Percentiles rank a stretch among this genome's conserved stretches.
These are phyloP conservation scores for Vigna radiata DNA, from an alignment of 306 rosid genomes.

Conservation along the genomic window DNA sequence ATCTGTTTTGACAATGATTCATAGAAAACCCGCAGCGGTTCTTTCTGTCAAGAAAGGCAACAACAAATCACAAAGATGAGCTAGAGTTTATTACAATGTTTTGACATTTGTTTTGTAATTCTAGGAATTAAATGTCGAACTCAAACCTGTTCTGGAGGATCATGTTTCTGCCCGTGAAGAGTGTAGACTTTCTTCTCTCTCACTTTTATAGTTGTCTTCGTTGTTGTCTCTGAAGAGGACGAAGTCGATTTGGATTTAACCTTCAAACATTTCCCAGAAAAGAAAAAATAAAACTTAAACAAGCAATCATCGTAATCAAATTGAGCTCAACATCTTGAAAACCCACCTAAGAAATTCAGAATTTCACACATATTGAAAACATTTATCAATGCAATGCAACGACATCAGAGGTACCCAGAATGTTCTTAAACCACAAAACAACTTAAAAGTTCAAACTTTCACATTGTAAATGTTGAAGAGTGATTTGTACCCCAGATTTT, in stretches of 20 bases:
- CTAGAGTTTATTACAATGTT: slow-evolving; percentile 12
- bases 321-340: slow-evolving; percentile 8
- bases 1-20: slow-evolving; percentile 91
- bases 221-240: slow-evolving; percentile 53
- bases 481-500: slow-evolving; percentile 71
- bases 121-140: slow-evolving; percentile 28
- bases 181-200: slow-evolving; percentile 78
- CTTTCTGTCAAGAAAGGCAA: slow-evolving; percentile 75
- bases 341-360: slow-evolving; percentile 37
- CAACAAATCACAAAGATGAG: slow-evolving; percentile 38
- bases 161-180: slow-evolving; percentile 87
- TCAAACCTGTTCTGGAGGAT: slow-evolving; percentile 90
- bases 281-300: slow-evolving; percentile 16
- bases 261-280: slow-evolving; percentile 54
- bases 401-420: not conserved
- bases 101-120: slow-evolving; percentile 19
- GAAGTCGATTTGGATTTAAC: slow-evolving; percentile 60
- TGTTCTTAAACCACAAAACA: not conserved
- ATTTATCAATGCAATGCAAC: not conserved
- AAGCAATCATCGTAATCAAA: slow-evolving; percentile 31
- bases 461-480: not conserved
- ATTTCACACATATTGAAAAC: slow-evolving; percentile 28
- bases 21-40: slow-evolving; percentile 85
- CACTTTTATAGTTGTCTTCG: slow-evolving; percentile 45
- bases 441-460: slow-evolving; percentile 16